phyloP scores from a whole-genome alignment of 1,284 basidiomycete genomes.

The Heterobasidion annosum region DNA sequence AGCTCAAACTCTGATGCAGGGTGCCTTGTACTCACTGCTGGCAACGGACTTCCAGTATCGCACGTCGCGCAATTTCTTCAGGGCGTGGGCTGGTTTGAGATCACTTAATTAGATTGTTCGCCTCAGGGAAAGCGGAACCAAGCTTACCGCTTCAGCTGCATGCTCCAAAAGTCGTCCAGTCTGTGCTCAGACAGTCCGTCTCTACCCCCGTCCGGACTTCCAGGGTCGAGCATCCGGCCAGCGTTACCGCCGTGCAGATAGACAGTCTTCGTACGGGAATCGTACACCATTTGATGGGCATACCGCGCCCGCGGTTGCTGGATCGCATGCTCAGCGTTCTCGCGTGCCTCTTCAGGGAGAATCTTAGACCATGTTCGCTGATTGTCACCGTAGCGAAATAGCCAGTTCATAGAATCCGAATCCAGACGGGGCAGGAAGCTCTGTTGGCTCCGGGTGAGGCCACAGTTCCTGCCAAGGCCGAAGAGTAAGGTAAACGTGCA shows the following conservation, averaged over 20 bases:
- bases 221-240: slow-evolving; percentile 19
- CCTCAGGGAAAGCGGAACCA: too few relatives aligned
- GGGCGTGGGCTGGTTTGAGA: slow-evolving; percentile 35
- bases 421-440: slow-evolving; percentile 36
- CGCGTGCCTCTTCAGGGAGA: slow-evolving; percentile 20
- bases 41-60: slow-evolving; percentile 50
- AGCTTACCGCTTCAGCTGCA: slow-evolving; percentile 53
- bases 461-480: slow-evolving; percentile 34
- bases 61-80: slow-evolving; percentile 51
- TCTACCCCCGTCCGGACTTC: slow-evolving; percentile 7
- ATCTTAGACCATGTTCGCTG: slow-evolving; percentile 61
- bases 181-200: slow-evolving; percentile 30
- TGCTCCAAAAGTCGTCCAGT: slow-evolving; percentile 70
- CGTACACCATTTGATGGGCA: slow-evolving; percentile 71
- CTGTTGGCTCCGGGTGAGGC: slow-evolving; percentile 35
- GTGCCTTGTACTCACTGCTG: slow-evolving; percentile 41
- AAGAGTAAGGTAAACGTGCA: neutral
- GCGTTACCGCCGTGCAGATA: slow-evolving; percentile 72
- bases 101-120: too few relatives aligned
- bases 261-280: slow-evolving; percentile 40
- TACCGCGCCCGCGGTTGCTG: slow-evolving; percentile 36
- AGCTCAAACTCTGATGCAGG: neutral
- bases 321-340: slow-evolving; percentile 9
- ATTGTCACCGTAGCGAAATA: slow-evolving; percentile 48
- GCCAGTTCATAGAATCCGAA: slow-evolving; percentile 40